Base-by-base conservation (phyloP, 257 asterid species). In the Solanum piurae region DNA sequence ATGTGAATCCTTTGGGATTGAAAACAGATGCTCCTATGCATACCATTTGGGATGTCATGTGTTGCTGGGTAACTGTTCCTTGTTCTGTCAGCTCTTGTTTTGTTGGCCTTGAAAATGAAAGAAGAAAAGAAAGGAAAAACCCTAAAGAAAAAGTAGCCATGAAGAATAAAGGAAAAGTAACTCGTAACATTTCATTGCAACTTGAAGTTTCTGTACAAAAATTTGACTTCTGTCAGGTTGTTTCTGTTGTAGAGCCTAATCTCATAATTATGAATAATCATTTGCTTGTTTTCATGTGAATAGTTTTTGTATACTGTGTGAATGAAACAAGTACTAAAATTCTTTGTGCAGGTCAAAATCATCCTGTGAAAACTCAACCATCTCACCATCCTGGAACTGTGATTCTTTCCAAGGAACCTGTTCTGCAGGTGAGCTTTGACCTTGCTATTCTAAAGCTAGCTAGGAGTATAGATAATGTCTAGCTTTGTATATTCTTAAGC, bases 21-120 rank as follows among this genome's bases (percentile, higher is more conserved):
- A 97, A 97, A 89, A 94, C 98, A 2, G 96, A 97, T 89, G 99
- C 99, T 88, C 99, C 98, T 27, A 97, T 97, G 99, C 92, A 97
- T 58, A 95, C 93, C 72, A 91, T 97, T 75, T 95, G 98, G 99
- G 99, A 97, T 90, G 94, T 97, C n/a, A 95, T 97, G 99, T 96
- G 98, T 42, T 97, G 98, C 88, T 97, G 99, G 99, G 99, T 97
- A 92, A 89, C 93, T 75, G 87, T 73, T 74, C 31, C 52, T 74
- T 74, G 18, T 74, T 74, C 29, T 11, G 52, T 20, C 83, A 74
- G 52, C 83, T 74, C 83, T 34, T 74, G 49, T 74, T 34, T 74
- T 27, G 23, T 74, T 75, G 23, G 55, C 83, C 83, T 75, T 75
- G 25, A 37, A 75, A 21, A 75, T 2, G 11, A 37, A 23, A 20